phyloP scores from a whole-genome alignment of 1,284 basidiomycete genomes.

The Sporisorium scitamineum region DNA sequence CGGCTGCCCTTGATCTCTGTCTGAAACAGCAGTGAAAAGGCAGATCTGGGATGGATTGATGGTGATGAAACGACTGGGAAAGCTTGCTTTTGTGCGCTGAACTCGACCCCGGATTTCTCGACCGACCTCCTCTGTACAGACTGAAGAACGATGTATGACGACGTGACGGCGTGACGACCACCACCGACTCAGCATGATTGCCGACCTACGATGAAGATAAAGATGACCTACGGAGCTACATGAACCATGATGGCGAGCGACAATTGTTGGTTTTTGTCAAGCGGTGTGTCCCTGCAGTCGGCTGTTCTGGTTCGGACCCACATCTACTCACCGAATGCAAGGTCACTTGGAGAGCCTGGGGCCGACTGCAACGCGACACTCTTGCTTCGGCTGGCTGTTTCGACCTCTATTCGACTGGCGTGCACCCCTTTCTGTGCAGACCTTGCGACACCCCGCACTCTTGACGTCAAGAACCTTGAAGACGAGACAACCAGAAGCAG shows the following conservation, averaged over 20 bases:
- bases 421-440: conserved; percentile 10
- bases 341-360: conserved; percentile 55
- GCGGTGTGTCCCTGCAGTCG: conserved; percentile 18
- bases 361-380: conserved; percentile 13
- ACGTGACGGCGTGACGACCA: conserved; percentile 14
- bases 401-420: conserved; percentile 27
- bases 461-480: conserved; percentile 16
- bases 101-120: conserved; percentile 22
- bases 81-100: conserved; percentile 47
- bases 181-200: conserved; percentile 1
- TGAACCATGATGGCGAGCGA: conserved; percentile 17
- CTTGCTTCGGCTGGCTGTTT: conserved; percentile 37
- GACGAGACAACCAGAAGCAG: conserved; percentile 1
- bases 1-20: neutral
- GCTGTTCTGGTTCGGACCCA: conserved; percentile 54
- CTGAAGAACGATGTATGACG: conserved; percentile 29
- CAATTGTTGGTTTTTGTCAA: conserved; percentile 11
- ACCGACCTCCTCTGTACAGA: conserved; percentile 18
- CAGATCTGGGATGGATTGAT: conserved; percentile 19
- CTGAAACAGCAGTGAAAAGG: too few species aligned
- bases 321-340: conserved; percentile 29
- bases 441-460: conserved; percentile 7
- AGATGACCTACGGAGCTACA: neutral
- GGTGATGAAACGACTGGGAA: conserved; percentile 41
- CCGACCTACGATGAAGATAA: conserved; percentile 7